These are phyloP conservation scores for Volvox reticuliferus DNA, from an alignment of 139 green algal genomes.

Conservation along the genomic window DNA sequence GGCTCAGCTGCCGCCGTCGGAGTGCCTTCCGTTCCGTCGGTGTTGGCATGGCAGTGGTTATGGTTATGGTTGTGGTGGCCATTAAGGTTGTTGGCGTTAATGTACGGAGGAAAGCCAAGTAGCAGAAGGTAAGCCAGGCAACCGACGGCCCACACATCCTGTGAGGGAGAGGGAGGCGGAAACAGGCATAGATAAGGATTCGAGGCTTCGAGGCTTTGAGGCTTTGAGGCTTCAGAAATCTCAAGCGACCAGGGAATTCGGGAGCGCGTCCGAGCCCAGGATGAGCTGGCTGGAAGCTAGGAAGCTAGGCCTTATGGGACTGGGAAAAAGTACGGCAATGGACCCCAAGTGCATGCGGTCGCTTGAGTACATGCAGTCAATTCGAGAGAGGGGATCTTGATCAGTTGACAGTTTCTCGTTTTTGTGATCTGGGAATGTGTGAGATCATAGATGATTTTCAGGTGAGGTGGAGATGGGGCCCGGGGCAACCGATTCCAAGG, in stretches of 20 bases:
- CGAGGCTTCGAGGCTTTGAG: not conserved
- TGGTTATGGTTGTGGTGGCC: not conserved
- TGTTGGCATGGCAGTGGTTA: not conserved
- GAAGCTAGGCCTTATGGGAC: not conserved
- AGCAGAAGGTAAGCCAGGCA: slow-evolving; percentile 57
- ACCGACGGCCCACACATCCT: slow-evolving; percentile 57
- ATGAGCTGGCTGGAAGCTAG: too few relatives aligned
- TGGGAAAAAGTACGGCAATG: not conserved
- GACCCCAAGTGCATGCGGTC: not conserved
- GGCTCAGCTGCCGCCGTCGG: too few relatives aligned
- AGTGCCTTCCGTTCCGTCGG: not conserved
- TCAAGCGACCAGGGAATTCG: not conserved
- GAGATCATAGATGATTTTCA: too few relatives aligned
- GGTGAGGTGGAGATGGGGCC: too few relatives aligned
- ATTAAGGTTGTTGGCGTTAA: not conserved
- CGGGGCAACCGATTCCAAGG: too few relatives aligned
- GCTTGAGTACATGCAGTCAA: not conserved
- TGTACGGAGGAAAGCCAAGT: slow-evolving; percentile 52
- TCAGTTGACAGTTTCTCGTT: not conserved
- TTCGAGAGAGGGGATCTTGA: too few relatives aligned
- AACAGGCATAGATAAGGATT: not conserved
- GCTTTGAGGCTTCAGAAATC: not conserved
- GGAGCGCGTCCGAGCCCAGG: too few relatives aligned
- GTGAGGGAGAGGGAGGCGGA: not conserved
- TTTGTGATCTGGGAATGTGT: not conserved